Evolutionary conservation across 768 basidiomycete species (phyloP).

Genomic region (Suillus brevipes): DNA sequence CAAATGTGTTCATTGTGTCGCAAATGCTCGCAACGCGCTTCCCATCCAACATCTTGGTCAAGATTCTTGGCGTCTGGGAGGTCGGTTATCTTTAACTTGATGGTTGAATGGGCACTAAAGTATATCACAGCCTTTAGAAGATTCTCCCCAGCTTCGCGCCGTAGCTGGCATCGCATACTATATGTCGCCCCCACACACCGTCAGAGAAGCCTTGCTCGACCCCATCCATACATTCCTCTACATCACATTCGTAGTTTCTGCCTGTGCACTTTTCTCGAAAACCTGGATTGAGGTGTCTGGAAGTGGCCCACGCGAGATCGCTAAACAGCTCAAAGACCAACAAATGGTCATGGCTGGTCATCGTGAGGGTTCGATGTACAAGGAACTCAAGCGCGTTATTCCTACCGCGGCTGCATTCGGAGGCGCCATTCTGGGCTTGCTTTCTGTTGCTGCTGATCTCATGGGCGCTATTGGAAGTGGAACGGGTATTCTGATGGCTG

Average conservation of each 20-base stretch:
- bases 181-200: conserved; percentile 96
- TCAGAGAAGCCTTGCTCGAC: conserved; percentile 84
- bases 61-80: conserved; percentile 97
- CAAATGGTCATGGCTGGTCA: conserved; percentile 94
- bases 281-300: conserved; percentile 99
- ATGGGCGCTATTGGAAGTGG: conserved; percentile 96
- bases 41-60: conserved; percentile 88
- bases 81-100: conserved; percentile 41
- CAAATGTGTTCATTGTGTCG: conserved; percentile 92
- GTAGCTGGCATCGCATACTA: conserved; percentile 94
- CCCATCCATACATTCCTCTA: conserved; percentile 93
- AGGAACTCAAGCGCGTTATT: conserved; percentile 96
- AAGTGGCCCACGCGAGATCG: conserved; percentile 91
- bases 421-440: conserved; percentile 91
- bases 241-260: conserved; percentile 88
- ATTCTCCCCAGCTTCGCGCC: conserved; percentile 89
- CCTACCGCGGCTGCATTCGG: conserved; percentile 98
- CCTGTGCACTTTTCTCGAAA: conserved; percentile 97
- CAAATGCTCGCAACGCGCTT: conserved; percentile 95
- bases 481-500: conserved; percentile 96
- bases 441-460: conserved; percentile 90
- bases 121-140: conserved; percentile 78
- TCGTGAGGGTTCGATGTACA: conserved; percentile 98
- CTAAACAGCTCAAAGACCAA: conserved; percentile 98
- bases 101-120: not conserved